Evolutionary conservation across 768 basidiomycete species (phyloP).

Genomic region (Mrakia hoshinonis): DNA sequence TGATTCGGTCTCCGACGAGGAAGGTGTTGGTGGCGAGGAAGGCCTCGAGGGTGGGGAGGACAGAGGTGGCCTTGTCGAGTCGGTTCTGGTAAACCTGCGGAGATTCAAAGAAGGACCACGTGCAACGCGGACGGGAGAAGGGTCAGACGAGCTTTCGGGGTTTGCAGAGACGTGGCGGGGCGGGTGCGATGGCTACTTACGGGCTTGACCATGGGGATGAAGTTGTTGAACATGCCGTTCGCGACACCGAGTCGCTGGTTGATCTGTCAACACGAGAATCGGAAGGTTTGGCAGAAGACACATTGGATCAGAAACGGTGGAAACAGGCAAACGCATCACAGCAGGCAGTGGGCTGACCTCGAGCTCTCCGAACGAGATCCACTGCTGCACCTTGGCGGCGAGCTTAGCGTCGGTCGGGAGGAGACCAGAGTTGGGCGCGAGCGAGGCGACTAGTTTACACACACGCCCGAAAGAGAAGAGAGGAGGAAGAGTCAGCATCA

Average conservation of each 20-base stretch:
- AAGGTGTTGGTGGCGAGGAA: slow-evolving; percentile 73
- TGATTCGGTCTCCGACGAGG: slow-evolving; percentile 89
- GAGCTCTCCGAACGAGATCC: slow-evolving; percentile 56
- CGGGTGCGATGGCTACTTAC: background rate
- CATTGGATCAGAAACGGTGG: slow-evolving; percentile 8
- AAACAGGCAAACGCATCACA: slow-evolving; percentile 41
- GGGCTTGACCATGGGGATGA: slow-evolving; percentile 68
- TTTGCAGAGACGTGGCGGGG: background rate
- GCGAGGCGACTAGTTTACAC: slow-evolving; percentile 54
- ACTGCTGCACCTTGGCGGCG: slow-evolving; percentile 72
- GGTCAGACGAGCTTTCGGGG: too few species aligned
- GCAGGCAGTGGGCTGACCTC: slow-evolving; percentile 42
- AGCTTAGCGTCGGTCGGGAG: slow-evolving; percentile 60
- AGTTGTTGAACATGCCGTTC: slow-evolving; percentile 44
- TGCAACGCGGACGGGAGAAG: slow-evolving; percentile 30
- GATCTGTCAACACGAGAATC: slow-evolving; percentile 32
- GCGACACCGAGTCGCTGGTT: slow-evolving; percentile 45
- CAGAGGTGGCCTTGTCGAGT: slow-evolving; percentile 51
- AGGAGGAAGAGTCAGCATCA: background rate
- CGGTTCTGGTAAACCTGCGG: slow-evolving; percentile 49
- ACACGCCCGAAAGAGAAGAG: background rate
- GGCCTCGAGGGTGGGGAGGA: slow-evolving; percentile 60
- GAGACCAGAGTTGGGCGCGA: slow-evolving; percentile 69
- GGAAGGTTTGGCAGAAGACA: slow-evolving; percentile 10
- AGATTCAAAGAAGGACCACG: background rate